A percentile compares a stretch with the other conserved stretches of the same genome.
Evolutionary conservation across 208 protist species (phyloP).

Genomic region (Angomonas desouzai): DNA sequence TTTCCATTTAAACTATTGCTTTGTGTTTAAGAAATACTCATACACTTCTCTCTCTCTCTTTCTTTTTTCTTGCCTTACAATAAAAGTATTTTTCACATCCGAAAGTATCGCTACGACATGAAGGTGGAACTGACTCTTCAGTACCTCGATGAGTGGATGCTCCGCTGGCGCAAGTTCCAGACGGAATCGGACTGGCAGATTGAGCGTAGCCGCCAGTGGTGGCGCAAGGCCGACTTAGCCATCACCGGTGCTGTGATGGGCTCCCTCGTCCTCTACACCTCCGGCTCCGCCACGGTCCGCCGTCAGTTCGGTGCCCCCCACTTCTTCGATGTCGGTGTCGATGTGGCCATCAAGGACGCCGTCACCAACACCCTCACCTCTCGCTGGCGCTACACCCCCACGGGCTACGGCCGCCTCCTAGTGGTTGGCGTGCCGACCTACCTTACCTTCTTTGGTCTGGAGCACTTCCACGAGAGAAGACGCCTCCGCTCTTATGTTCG

Average conservation of each 20-base stretch:
- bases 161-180: slow-evolving; percentile 89
- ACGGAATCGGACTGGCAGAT: slow-evolving; percentile 88
- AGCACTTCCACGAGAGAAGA: slow-evolving; percentile 73
- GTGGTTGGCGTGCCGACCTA: slow-evolving; percentile 77
- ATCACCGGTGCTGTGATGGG: slow-evolving; percentile 40
- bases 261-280: slow-evolving; percentile 58
- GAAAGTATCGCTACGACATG: slow-evolving; percentile 21
- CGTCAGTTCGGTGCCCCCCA: slow-evolving; percentile 82
- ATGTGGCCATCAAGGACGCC: slow-evolving; percentile 57
- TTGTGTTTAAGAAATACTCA: no score
- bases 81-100: slow-evolving; percentile 4
- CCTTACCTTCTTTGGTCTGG: slow-evolving; percentile 46
- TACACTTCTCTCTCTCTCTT: slow-evolving; percentile 13
- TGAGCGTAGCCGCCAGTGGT: slow-evolving; percentile 84
- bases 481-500: slow-evolving; percentile 66
- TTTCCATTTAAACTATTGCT: no score
- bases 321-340: slow-evolving; percentile 83
- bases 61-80: slow-evolving; percentile 9
- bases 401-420: slow-evolving; percentile 76
- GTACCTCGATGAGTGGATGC: slow-evolving; percentile 90
- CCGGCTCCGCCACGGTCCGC: slow-evolving; percentile 63
- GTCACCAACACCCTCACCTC: slow-evolving; percentile 54
- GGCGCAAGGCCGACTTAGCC: slow-evolving; percentile 62
- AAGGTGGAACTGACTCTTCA: slow-evolving; percentile 88
- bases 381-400: slow-evolving; percentile 79